A percentile compares a stretch with the other conserved stretches of the same genome.
These are phyloP conservation scores for Alternaria sp. DNA, from an alignment of 2,329 filamentous ascomycete species.

Conservation along the genomic window DNA sequence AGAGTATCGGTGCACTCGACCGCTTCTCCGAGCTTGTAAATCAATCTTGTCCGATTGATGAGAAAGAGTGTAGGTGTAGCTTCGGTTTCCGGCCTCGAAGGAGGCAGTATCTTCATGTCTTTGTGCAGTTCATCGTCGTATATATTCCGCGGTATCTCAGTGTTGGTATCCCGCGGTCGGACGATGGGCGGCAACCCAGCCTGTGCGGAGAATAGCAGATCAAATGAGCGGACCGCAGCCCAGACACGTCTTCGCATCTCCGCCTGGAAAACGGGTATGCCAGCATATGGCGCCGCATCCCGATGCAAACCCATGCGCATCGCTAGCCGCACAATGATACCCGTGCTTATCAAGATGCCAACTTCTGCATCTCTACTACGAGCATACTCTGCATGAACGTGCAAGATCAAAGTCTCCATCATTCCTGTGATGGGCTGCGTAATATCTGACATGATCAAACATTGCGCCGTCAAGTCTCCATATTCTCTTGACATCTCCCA, in stretches of 20 bases:
- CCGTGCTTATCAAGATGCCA: conserved; percentile 66
- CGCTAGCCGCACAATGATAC: conserved; percentile 66
- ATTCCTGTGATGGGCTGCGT: conserved; percentile 76
- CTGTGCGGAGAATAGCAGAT: conserved; percentile 80
- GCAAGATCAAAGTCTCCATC: conserved; percentile 78
- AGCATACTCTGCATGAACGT: conserved; percentile 77
- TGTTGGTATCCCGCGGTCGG: conserved; percentile 75
- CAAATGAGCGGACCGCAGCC: conserved; percentile 74
- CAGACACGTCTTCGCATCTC: conserved; percentile 71
- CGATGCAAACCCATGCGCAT: conserved; percentile 81
- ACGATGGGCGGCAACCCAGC: conserved; percentile 69
- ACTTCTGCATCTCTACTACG: conserved; percentile 76
- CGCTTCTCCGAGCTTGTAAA: conserved; percentile 73
- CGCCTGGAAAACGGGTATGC: conserved; percentile 74
- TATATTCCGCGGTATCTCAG: conserved; percentile 75
- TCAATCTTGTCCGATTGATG: conserved; percentile 74
- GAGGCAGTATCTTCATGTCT: conserved; percentile 70
- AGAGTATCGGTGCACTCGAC: conserved; percentile 69
- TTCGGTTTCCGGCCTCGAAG: conserved; percentile 70
- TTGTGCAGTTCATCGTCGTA: conserved; percentile 82
- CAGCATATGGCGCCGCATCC: conserved; percentile 75
- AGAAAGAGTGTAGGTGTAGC: conserved; percentile 80
- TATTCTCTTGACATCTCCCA: conserved; percentile 61
- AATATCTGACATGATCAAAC: conserved; percentile 76
- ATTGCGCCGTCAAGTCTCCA: conserved; percentile 76